Conservation (phyloP, 805 yeast species). For the Candida stauntonica region DNA sequence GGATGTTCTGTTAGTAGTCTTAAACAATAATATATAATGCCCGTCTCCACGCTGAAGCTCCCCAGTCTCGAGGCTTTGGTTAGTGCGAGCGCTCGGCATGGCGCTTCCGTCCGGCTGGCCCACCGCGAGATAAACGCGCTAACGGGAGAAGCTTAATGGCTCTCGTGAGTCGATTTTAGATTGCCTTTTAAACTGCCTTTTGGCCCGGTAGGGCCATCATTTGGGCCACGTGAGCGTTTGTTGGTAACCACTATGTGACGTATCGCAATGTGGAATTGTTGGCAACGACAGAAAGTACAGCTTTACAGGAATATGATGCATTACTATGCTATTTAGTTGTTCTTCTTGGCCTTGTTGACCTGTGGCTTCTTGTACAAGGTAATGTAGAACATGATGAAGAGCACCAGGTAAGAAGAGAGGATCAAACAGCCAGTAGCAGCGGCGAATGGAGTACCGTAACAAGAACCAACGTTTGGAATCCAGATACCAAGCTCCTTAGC, state of each 20-base stretch:
- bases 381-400: slow-evolving; percentile 91
- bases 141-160: background rate
- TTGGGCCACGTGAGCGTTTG: no score
- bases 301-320: no score
- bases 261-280: no score
- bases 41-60: no score
- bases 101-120: slow-evolving; percentile 13
- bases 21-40: no score
- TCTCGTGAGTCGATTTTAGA: no score
- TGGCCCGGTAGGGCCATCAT: no score
- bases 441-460: slow-evolving; percentile 90
- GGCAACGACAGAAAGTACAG: no score
- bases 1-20: no score
- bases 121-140: slow-evolving; percentile 1
- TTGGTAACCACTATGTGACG: no score
- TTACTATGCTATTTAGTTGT: slow-evolving; percentile 13
- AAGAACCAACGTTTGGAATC: slow-evolving; percentile 77
- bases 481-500: slow-evolving; percentile 35
- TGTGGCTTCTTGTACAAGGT: slow-evolving; percentile 60
- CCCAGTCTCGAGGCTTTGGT: no score
- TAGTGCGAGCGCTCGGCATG: slow-evolving; percentile 8
- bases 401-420: slow-evolving; percentile 79
- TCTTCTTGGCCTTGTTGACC: slow-evolving; percentile 20
- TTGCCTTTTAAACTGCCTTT: no score
- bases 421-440: slow-evolving; percentile 89